Percentiles rank a stretch among this genome's conserved stretches.
Evolutionary conservation across 73 alveolate species (phyloP).

Genomic region (Tetrahymena thermophila): DNA sequence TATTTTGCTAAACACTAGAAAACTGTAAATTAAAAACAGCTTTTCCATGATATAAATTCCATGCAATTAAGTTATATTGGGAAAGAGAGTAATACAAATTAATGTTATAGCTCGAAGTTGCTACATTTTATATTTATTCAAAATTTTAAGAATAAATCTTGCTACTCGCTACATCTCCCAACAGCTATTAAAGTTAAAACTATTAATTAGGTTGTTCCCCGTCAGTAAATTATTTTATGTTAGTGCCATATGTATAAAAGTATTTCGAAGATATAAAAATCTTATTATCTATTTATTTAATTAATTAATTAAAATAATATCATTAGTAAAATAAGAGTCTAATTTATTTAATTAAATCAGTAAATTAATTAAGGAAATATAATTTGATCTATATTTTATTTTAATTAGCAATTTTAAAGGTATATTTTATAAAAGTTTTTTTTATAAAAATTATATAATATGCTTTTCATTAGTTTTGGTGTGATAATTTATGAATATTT

Average conservation of each 20-base stretch:
- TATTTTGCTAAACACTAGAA: background rate
- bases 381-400: no score
- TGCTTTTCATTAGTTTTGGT: no score
- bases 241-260: background rate
- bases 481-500: no score
- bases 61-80: background rate
- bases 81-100: background rate
- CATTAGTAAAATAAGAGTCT: no score
- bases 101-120: background rate
- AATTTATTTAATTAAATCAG: no score
- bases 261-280: background rate
- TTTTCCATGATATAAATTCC: background rate
- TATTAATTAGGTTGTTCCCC: background rate
- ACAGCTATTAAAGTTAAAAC: background rate
- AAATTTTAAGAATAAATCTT: background rate
- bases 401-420: no score
- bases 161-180: background rate
- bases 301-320: background rate
- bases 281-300: background rate
- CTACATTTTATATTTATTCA: background rate
- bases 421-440: no score
- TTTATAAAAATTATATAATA: no score
- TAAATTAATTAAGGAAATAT: no score
- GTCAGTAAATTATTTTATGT: background rate
- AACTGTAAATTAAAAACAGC: background rate